These are phyloP conservation scores for Starmerella bombicola DNA, from an alignment of 805 yeast species.

Conservation along the genomic window DNA sequence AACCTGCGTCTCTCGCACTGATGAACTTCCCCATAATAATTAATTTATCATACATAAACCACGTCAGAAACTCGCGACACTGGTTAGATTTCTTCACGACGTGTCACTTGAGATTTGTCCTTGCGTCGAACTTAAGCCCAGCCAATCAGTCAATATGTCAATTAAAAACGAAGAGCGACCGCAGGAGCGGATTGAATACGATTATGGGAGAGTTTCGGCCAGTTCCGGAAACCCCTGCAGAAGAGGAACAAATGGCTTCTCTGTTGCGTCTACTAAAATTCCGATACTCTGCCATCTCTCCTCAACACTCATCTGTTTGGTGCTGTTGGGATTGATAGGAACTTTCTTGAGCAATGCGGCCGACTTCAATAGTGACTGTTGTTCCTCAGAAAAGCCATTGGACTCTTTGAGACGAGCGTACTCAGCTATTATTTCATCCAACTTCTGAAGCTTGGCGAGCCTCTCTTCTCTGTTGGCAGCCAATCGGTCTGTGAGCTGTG, in stretches of 20 bases:
- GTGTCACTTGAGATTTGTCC: no score
- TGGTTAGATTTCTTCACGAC: no score
- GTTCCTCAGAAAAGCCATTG: not conserved
- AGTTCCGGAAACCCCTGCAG: conserved; percentile 1
- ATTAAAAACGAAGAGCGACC: no score
- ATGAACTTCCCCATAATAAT: not conserved
- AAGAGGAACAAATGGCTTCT: conserved; percentile 1
- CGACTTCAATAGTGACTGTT: not conserved
- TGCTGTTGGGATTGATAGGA: not conserved
- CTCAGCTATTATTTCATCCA: not conserved
- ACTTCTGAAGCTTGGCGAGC: not conserved
- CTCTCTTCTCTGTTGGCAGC: not conserved
- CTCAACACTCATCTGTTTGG: not conserved
- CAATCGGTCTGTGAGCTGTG: not conserved
- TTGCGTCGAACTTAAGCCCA: no score
- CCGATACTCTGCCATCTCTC: not conserved
- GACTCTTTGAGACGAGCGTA: not conserved
- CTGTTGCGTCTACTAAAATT: not conserved
- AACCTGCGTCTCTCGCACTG: conserved; percentile 35
- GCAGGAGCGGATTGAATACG: no score
- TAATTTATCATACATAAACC: not conserved
- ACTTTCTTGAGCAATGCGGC: not conserved
- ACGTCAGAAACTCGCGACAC: not conserved
- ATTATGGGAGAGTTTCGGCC: no score
- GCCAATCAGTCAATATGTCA: no score